Evolutionary conservation across 2,329 filamentous ascomycete species (phyloP).

Genomic region (Emergomyces africanus): DNA sequence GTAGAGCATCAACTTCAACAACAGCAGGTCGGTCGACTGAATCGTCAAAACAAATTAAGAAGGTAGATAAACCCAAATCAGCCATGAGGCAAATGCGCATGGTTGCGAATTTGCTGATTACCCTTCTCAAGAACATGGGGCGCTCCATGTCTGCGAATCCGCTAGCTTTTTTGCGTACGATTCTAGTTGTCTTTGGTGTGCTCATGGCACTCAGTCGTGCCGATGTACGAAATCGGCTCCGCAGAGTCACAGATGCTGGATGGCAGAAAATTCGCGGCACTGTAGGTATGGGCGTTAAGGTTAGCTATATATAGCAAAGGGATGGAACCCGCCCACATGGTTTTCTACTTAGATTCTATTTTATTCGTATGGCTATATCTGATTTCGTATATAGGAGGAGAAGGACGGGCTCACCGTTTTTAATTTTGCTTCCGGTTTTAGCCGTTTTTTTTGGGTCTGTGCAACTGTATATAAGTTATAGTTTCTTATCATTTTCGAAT

Average conservation of each 20-base stretch:
- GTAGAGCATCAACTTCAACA: constrained; percentile 16
- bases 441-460: background rate
- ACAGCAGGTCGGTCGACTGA: constrained; percentile 15
- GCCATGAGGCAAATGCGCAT: constrained; percentile 28
- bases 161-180: constrained; percentile 44
- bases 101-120: constrained; percentile 35
- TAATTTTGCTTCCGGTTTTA: background rate
- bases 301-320: constrained; percentile 66
- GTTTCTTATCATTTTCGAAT: background rate
- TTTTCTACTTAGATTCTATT: background rate
- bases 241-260: constrained; percentile 52
- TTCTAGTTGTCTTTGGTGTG: constrained; percentile 71
- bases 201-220: constrained; percentile 61
- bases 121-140: constrained; percentile 38
- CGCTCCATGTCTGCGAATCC: constrained; percentile 42
- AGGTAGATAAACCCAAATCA: constrained; percentile 22
- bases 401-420: background rate
- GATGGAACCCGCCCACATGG: background rate
- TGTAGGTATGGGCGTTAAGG: constrained; percentile 92
- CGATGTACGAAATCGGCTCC: constrained; percentile 61
- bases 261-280: constrained; percentile 78
- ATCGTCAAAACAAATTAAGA: constrained; percentile 26
- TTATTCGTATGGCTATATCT: background rate
- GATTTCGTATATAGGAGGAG: background rate
- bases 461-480: background rate